Percentiles rank a stretch among this genome's conserved stretches.
Evolutionary conservation across 139 green algal genomes (phyloP).

Genomic region (Spirogloea muscicola): DNA sequence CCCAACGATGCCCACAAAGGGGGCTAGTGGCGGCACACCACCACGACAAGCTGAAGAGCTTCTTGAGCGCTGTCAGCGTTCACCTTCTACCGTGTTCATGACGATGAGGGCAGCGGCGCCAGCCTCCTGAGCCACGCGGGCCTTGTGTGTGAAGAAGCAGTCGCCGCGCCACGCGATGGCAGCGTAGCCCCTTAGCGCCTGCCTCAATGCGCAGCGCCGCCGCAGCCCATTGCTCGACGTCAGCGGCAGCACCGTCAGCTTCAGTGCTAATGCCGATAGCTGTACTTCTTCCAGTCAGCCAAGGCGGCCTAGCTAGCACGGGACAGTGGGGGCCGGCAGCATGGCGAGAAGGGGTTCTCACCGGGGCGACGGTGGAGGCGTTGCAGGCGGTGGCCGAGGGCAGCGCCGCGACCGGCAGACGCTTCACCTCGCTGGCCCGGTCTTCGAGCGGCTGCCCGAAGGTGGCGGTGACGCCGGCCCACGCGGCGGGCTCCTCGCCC

Average conservation of each 20-base stretch:
- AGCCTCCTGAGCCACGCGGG: neutral
- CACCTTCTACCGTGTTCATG: constrained; percentile 27
- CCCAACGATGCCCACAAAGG: no score
- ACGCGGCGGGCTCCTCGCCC: neutral
- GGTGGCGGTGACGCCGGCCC: constrained; percentile 2
- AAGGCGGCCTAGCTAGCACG: no score
- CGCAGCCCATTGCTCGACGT: no score
- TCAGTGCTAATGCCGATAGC: neutral
- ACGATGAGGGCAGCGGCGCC: constrained; percentile 20
- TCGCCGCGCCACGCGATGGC: constrained; percentile 15
- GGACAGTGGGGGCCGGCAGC: no score
- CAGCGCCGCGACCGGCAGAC: neutral
- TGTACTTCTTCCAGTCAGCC: neutral
- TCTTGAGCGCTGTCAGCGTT: no score
- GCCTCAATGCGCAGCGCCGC: no score
- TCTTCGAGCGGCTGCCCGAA: neutral
- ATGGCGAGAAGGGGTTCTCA: neutral
- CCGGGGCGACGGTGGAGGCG: neutral
- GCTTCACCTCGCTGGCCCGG: neutral
- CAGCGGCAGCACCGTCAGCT: no score
- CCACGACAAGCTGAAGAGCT: no score
- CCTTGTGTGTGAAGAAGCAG: constrained; percentile 22
- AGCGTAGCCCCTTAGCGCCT: neutral
- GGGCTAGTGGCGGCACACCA: no score
- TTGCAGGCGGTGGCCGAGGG: neutral